Base-by-base conservation (phyloP, 2,329 filamentous ascomycete genomes). In the Fusarium nematophilum region DNA sequence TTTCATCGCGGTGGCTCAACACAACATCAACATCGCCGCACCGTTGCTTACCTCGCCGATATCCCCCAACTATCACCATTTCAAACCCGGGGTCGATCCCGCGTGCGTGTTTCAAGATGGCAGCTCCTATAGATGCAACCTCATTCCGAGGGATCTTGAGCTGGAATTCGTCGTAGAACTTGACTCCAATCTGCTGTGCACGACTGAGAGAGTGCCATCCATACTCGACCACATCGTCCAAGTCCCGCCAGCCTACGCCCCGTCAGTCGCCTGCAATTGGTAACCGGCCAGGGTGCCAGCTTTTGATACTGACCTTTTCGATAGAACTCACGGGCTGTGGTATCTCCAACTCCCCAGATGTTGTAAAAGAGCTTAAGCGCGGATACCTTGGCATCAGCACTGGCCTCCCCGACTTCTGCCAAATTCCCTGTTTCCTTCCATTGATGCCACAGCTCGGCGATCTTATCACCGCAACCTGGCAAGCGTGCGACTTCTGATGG, bases 281-380 rank as follows among this genome's bases (percentile, higher is more conserved):
- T 18, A 27, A 23, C 6, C 13, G 17, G 25, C 14, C 5, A n/a
- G 14, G 21, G 21, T 21, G 36, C 6, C 14, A 17, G 9, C 18
- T 9, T 8, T 36, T 18, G 15, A n/a, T 5, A 43, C 68, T 37
- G 46, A 72, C 77, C 85, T 59, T 86, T 87, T 13, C 86, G 83
- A 73, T 93, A 95, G 67, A 97, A 97, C 1, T 93, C 86, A 13
- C 89, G 82, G 0, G 94, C 93, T 0, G 90, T 95, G 10, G 86
- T 87, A 3, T 90, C 89, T 0, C 90, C 94, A 1, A 97, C 92
- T n/a, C 93, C 94, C 91, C 92, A 97, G 53, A 97, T 96, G 5
- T 90, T 81, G 76, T 90, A 91, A 74, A 98, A 97, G 0, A 83
- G 73, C 37, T 85, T 81, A 4, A 97, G 76, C 1, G 87, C 81